These are phyloP conservation scores for Cyberlindnera mrakii DNA, from an alignment of 805 yeast species.

Conservation along the genomic window DNA sequence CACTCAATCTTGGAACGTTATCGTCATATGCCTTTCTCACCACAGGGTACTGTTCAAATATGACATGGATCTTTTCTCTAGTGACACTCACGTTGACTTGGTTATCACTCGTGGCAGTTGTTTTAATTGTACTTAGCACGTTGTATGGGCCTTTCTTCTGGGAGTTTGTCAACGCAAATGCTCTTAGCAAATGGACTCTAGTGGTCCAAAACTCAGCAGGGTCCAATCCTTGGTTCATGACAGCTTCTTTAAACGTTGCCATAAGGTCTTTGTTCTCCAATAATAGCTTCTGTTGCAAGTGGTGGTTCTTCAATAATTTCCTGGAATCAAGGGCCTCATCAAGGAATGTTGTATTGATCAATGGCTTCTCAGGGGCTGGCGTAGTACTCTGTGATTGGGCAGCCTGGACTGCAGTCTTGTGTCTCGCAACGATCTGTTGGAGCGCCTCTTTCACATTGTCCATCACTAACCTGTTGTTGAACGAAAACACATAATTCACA, in stretches of 20 bases:
- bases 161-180: conserved; percentile 76
- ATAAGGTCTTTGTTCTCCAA: conserved; percentile 63
- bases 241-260: conserved; percentile 81
- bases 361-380: conserved; percentile 20
- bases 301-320: conserved; percentile 61
- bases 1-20: conserved; percentile 81
- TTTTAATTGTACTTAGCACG: conserved; percentile 87
- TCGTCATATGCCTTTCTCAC: conserved; percentile 86
- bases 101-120: conserved; percentile 88
- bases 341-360: conserved; percentile 31
- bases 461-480: conserved; percentile 70
- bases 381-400: conserved; percentile 16
- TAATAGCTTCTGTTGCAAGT: conserved; percentile 72
- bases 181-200: conserved; percentile 70
- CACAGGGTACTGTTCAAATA: conserved; percentile 88
- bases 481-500: conserved; percentile 42
- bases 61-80: conserved; percentile 81
- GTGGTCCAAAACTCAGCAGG: conserved; percentile 86
- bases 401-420: conserved; percentile 32
- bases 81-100: conserved; percentile 91
- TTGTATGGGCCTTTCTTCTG: conserved; percentile 93
- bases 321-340: conserved; percentile 47
- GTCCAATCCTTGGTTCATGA: conserved; percentile 67
- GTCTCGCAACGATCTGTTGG: conserved; percentile 64
- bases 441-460: conserved; percentile 62